Evolutionary conservation across 768 basidiomycete species (phyloP).

Genomic region (Infundibulicybe gibba): DNA sequence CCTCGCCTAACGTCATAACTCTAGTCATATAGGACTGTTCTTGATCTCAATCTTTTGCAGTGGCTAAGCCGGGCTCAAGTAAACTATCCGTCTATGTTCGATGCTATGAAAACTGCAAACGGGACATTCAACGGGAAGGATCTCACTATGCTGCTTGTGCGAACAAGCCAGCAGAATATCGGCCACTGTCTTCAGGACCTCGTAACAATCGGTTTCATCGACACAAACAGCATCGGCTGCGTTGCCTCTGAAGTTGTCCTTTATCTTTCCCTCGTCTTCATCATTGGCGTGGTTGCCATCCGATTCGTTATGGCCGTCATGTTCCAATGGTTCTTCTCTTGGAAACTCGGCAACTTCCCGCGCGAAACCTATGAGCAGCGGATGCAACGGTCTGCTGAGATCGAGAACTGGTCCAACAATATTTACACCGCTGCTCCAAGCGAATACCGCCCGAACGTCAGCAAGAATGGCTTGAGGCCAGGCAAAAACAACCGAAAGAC

Average conservation of each 20-base stretch:
- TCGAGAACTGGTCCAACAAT: constrained; percentile 95
- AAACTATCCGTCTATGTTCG: constrained; percentile 79
- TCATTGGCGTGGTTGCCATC: constrained; percentile 93
- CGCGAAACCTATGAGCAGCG: constrained; percentile 90
- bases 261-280: constrained; percentile 93
- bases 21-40: constrained; percentile 56
- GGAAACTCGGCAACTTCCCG: constrained; percentile 90
- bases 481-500: constrained; percentile 55
- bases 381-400: constrained; percentile 84
- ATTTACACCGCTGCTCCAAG: constrained; percentile 94
- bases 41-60: constrained; percentile 82
- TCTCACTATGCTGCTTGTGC: constrained; percentile 80
- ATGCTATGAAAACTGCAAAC: constrained; percentile 65
- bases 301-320: constrained; percentile 96
- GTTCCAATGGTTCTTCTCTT: constrained; percentile 98
- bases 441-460: constrained; percentile 85
- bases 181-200: constrained; percentile 86
- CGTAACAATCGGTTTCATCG: constrained; percentile 88
- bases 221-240: constrained; percentile 92
- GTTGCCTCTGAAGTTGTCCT: constrained; percentile 94
- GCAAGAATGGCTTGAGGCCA: constrained; percentile 58
- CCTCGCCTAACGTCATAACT: too few relatives aligned
- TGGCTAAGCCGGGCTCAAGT: constrained; percentile 84
- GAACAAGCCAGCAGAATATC: constrained; percentile 61
- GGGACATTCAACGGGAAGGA: constrained; percentile 80